These are phyloP conservation scores for Areca catechu DNA, from an alignment of 176 grass and related monocot species.

Conservation along the genomic window DNA sequence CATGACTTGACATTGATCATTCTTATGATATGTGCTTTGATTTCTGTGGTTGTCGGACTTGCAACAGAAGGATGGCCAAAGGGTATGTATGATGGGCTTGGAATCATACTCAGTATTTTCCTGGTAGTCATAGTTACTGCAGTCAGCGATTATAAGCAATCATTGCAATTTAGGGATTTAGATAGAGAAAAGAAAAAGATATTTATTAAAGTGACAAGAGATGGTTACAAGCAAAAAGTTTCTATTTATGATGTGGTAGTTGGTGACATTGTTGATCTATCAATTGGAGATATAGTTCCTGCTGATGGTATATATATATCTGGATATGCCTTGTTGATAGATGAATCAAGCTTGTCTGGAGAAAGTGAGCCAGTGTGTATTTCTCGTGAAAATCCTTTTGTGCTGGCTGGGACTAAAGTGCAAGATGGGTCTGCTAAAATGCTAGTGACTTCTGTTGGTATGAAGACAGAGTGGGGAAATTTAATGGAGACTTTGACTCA, in stretches of 20 bases:
- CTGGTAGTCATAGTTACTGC: conserved; percentile 76
- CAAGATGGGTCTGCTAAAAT: conserved; percentile 84
- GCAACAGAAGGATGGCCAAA: conserved; percentile 70
- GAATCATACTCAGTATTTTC: conserved; percentile 72
- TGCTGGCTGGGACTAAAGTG: conserved; percentile 94
- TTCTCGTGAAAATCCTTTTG: conserved; percentile 45
- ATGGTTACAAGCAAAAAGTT: conserved; percentile 79
- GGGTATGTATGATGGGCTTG: conserved; percentile 77
- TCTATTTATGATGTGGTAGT: conserved; percentile 90
- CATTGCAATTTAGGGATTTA: conserved; percentile 88
- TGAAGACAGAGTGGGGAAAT: conserved; percentile 95
- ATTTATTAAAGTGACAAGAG: conserved; percentile 68
- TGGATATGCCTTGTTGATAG: conserved; percentile 69
- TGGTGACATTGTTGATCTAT: conserved; percentile 74
- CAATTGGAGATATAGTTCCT: conserved; percentile 86
- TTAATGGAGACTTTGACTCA: conserved; percentile 91
- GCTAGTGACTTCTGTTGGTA: conserved; percentile 84
- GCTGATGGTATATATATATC: conserved; percentile 73
- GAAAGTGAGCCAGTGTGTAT: conserved; percentile 79
- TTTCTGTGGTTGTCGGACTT: conserved; percentile 66
- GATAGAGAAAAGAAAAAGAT: conserved; percentile 99
- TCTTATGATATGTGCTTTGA: conserved; percentile 61
- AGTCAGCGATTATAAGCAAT: conserved; percentile 87
- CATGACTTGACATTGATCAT: conserved; percentile 87
- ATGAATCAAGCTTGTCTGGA: conserved; percentile 83